Percentiles rank a stretch among this genome's conserved stretches.
These are phyloP conservation scores for Euryodendron excelsum DNA, from an alignment of 148 eudicot species.

Conservation along the genomic window DNA sequence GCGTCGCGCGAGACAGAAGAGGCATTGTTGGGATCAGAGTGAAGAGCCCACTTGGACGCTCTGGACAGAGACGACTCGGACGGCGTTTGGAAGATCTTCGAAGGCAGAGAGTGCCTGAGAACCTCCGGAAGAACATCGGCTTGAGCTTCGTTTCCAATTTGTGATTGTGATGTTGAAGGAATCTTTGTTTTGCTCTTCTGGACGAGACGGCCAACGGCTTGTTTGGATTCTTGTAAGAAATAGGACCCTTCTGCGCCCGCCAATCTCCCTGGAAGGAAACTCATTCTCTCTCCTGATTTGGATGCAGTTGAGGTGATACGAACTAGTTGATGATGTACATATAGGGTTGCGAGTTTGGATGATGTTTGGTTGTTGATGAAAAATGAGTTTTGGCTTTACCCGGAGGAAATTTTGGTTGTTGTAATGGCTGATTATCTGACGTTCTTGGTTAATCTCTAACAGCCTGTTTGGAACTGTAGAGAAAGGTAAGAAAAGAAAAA, in stretches of 20 bases:
- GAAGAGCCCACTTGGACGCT: conserved; percentile 65
- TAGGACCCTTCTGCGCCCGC: conserved; percentile 41
- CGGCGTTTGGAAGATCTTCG: conserved; percentile 41
- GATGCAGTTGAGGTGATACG: too few species aligned
- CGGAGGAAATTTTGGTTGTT: too few species aligned
- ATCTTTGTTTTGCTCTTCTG: conserved; percentile 18
- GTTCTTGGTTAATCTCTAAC: too few species aligned
- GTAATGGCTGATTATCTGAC: too few species aligned
- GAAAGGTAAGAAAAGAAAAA: too few species aligned
- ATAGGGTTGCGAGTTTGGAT: too few species aligned
- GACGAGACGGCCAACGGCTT: conserved; percentile 38
- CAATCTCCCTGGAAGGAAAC: too few species aligned
- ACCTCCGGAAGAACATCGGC: conserved; percentile 81
- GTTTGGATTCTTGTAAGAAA: conserved; percentile 76
- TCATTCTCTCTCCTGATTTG: too few species aligned
- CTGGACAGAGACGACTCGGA: conserved; percentile 38
- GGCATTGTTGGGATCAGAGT: conserved; percentile 8
- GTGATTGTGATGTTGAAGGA: neutral
- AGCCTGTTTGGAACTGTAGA: too few species aligned
- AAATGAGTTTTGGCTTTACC: too few species aligned
- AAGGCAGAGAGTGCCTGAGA: conserved; percentile 71
- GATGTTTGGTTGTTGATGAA: too few species aligned
- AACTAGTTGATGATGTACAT: too few species aligned
- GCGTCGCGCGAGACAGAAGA: conserved; percentile 50
- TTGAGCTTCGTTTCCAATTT: conserved; percentile 6